Base-by-base conservation (phyloP, 1,139 yeast genomes). In the Hyphopichia fennica region DNA sequence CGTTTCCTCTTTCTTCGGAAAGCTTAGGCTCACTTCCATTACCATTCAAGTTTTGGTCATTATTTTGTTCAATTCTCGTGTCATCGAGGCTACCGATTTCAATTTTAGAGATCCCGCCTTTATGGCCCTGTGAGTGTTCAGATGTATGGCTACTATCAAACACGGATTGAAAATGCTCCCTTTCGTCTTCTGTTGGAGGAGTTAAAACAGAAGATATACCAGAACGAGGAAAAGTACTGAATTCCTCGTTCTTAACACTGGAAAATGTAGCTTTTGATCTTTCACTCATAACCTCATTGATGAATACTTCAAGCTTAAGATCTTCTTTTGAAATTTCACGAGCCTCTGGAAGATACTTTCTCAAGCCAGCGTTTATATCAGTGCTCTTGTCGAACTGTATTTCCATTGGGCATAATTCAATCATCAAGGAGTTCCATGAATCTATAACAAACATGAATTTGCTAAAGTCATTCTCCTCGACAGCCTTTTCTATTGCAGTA, bases 371-470 rank as follows among this genome's bases (percentile, higher is more conserved):
- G 46, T 74, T 74, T 3, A 72, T 51, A 46, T 72, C 77, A 17
- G 50, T 49, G 7, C 37, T 35, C n/a, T 28, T 28, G 4, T 41
- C 42, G 8, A 43, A 38, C 5, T 45, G 47, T 7, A 45, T 44
- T 2, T 43, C 34, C 41, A 57, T 63, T 0, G 78, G 78, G 1
- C 73, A 55, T 13, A 73, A 57, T 27, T 56, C 54, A 17, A 69
- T 35, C 73, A 72, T 69, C 39, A 73, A 54, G 15, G 46, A 41
- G 45, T 73, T 74, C 79, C 78, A 74, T 42, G 60, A 65, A 49
- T 73, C 78, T 33, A 74, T 58, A 9, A 69, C 54, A 29, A 41
- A 45, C 66, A 72, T 58, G 46, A 74, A 74, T 7, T 49, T 51
- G 11, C 54, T 51, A 41, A 74, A 68, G 43, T 67, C 65, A 45